These are phyloP conservation scores for Bryum argenteum DNA, from an alignment of 225 moss, liverwort and hornwort genomes.

Conservation along the genomic window DNA sequence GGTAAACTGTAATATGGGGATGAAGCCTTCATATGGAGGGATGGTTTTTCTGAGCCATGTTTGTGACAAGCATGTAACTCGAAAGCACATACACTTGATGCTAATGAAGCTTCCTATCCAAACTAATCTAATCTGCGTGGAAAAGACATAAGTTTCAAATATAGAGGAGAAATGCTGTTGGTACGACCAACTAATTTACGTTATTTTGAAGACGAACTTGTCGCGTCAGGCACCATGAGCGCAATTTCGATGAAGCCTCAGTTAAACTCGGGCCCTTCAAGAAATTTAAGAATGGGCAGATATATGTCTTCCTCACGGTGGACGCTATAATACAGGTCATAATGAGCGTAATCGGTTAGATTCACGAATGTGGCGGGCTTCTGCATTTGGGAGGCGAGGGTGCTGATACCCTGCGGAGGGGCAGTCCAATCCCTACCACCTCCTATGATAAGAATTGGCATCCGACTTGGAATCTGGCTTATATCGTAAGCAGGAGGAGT, in stretches of 20 bases:
- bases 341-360: conserved; percentile 55
- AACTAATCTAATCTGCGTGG: too few species aligned
- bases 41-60: too few species aligned
- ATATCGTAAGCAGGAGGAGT: conserved; percentile 45
- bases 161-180: too few species aligned
- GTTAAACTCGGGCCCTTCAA: conserved; percentile 37
- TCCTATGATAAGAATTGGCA: conserved; percentile 46
- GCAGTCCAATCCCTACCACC: conserved; percentile 58
- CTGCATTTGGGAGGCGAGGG: conserved; percentile 35
- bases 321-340: conserved; percentile 48
- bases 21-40: too few species aligned
- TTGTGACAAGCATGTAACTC: too few species aligned
- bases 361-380: conserved; percentile 21
- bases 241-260: conserved; percentile 7
- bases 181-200: too few species aligned
- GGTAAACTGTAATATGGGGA: too few species aligned
- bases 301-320: conserved; percentile 44
- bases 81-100: too few species aligned
- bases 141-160: too few species aligned
- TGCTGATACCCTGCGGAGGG: conserved; percentile 37
- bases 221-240: too few species aligned
- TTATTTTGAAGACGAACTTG: too few species aligned
- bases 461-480: conserved; percentile 35
- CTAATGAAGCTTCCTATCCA: too few species aligned
- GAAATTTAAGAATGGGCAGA: conserved; percentile 45